Conservation (phyloP, 2,329 filamentous ascomycete genomes). For the Fusarium miscanthi region DNA sequence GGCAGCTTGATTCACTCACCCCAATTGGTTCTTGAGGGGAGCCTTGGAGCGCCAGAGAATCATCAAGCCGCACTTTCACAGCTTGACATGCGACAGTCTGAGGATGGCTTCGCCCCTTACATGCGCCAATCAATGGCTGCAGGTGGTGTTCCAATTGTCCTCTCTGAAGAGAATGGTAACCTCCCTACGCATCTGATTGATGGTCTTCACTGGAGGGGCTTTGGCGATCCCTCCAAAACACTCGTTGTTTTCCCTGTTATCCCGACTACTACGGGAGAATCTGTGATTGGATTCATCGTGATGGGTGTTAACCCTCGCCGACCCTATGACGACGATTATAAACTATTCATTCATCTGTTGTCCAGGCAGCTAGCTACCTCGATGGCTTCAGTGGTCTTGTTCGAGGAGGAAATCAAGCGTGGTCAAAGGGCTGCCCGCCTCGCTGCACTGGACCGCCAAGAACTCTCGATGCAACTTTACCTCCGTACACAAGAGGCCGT, state of each 20-base stretch:
- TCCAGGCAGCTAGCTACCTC: constrained; percentile 82
- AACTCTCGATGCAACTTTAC: constrained; percentile 79
- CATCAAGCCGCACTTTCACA: constrained; percentile 70
- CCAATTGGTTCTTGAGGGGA: constrained; percentile 76
- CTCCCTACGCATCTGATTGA: constrained; percentile 73
- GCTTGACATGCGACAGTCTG: constrained; percentile 76
- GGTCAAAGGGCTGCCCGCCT: constrained; percentile 79
- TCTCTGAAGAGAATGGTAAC: constrained; percentile 74
- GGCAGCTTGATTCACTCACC: constrained; percentile 71
- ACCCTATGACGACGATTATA: constrained; percentile 84
- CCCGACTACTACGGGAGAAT: constrained; percentile 76
- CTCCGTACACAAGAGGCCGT: constrained; percentile 70
- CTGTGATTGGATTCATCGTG: constrained; percentile 80
- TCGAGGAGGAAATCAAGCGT: constrained; percentile 83
- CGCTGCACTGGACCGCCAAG: constrained; percentile 80
- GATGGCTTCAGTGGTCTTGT: constrained; percentile 82
- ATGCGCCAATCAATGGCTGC: constrained; percentile 79
- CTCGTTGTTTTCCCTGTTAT: constrained; percentile 84
- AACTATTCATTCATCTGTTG: constrained; percentile 79
- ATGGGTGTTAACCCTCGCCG: constrained; percentile 82
- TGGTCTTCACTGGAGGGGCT: constrained; percentile 76
- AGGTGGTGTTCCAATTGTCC: constrained; percentile 71
- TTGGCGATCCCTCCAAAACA: constrained; percentile 75
- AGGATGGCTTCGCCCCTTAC: constrained; percentile 79
- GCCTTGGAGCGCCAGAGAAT: constrained; percentile 72